A percentile compares a stretch with the other conserved stretches of the same genome.
Conservation (phyloP, 2,329 filamentous ascomycete species). For the Ceratocystis lukuohia region DNA sequence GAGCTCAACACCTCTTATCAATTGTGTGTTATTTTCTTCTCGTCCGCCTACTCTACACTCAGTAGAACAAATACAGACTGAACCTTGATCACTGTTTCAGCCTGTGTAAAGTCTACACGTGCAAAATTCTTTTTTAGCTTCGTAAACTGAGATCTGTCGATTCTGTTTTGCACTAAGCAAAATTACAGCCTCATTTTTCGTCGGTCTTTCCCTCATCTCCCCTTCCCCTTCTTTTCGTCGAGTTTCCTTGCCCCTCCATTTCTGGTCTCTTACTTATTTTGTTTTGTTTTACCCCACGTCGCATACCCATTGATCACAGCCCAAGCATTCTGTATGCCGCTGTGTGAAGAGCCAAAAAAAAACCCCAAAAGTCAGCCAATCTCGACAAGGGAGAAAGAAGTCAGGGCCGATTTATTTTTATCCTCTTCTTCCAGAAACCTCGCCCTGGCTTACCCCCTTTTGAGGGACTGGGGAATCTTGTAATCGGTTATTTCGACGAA, state of each 20-base stretch:
- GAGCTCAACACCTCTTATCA: not conserved
- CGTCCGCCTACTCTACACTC: not conserved
- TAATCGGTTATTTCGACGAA: not conserved
- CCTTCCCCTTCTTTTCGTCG: not conserved
- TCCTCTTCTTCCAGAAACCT: slow-evolving; percentile 7
- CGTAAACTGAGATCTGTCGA: not conserved
- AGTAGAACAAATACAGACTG: not conserved
- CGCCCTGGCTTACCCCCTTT: slow-evolving; percentile 14
- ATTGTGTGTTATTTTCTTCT: not conserved
- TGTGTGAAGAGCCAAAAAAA: slow-evolving; percentile 5
- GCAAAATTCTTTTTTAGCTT: not conserved
- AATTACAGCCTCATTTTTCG: not conserved
- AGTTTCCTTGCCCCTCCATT: slow-evolving; percentile 9
- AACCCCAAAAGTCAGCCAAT: not conserved
- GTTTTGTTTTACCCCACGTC: slow-evolving; percentile 15
- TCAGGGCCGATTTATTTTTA: slow-evolving; percentile 8
- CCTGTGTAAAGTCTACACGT: slow-evolving; percentile 2
- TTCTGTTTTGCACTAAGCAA: not conserved
- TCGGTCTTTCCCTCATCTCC: not conserved
- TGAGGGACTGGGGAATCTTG: slow-evolving; percentile 11
- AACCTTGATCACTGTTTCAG: not conserved
- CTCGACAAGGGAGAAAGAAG: slow-evolving; percentile 4
- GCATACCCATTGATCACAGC: slow-evolving; percentile 10
- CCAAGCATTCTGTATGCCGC: slow-evolving; percentile 1
- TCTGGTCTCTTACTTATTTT: not conserved